These are phyloP conservation scores for Fusarium humuli DNA, from an alignment of 2,329 filamentous ascomycete species.

Conservation along the genomic window DNA sequence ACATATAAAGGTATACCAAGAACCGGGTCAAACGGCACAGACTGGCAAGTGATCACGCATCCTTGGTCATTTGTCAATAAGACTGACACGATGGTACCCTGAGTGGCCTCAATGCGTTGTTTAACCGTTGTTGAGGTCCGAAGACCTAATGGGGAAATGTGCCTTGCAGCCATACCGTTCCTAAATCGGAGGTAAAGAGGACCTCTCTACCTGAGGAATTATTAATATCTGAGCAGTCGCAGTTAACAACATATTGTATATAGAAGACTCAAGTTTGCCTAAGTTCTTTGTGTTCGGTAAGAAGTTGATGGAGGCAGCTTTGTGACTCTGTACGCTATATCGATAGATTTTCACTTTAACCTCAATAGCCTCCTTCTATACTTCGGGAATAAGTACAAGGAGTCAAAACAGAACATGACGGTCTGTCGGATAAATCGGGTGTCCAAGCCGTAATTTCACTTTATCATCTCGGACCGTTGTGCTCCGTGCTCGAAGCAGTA, in stretches of 20 bases:
- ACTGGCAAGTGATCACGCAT: neutral
- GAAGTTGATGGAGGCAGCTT: rapidly evolving
- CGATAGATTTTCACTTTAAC: neutral
- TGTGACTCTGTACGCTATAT: no score
- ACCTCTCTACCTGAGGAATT: no score
- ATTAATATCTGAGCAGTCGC: rapidly evolving
- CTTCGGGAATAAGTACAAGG: neutral
- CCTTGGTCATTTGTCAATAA: neutral
- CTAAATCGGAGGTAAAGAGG: no score
- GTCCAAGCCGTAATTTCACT: neutral
- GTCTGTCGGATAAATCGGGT: neutral
- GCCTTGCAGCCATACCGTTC: no score
- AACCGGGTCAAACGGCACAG: neutral
- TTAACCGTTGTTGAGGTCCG: neutral
- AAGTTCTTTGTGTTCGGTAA: neutral
- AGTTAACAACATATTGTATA: no score
- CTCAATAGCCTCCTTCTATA: neutral
- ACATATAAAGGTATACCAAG: neutral
- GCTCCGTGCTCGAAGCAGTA: neutral
- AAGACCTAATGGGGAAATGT: neutral
- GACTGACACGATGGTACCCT: neutral
- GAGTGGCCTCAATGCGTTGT: neutral
- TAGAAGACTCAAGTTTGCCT: no score
- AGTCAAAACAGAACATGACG: neutral
- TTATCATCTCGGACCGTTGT: neutral